Evolutionary conservation across 495 filamentous ascomycete species (phyloP).

Genomic region (Penicillium salamii): DNA sequence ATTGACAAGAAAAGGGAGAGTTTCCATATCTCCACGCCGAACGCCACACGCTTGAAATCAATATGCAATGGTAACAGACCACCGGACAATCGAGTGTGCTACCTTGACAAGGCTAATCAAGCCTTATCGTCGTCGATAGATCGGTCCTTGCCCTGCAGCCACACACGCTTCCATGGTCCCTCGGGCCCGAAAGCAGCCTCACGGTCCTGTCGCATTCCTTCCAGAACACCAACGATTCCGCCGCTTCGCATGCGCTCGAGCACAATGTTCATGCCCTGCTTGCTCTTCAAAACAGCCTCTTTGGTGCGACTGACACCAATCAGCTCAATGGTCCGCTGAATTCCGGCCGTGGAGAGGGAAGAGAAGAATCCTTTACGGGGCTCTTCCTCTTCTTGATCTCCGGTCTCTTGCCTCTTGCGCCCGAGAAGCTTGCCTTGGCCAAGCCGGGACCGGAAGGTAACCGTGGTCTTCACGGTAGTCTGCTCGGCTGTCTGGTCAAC

Average conservation of each 20-base stretch:
- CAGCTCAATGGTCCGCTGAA: constrained; percentile 86
- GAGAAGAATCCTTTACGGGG: constrained; percentile 63
- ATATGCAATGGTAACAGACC: constrained; percentile 10
- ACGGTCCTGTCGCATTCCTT: constrained; percentile 74
- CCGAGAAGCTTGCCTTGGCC: constrained; percentile 68
- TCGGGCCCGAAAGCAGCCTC: constrained; percentile 46
- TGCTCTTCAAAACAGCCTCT: constrained; percentile 80
- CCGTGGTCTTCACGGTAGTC: constrained; percentile 79
- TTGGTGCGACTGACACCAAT: constrained; percentile 81
- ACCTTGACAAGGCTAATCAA: background rate
- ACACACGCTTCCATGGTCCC: constrained; percentile 49
- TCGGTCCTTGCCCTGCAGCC: constrained; percentile 35
- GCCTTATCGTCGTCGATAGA: constrained; percentile 28
- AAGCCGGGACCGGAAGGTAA: constrained; percentile 80
- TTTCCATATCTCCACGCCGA: constrained; percentile 26
- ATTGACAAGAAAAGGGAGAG: constrained; percentile 20
- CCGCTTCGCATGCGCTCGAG: constrained; percentile 79
- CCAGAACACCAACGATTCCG: constrained; percentile 80
- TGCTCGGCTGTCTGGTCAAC: constrained; percentile 50
- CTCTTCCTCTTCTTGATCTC: constrained; percentile 49
- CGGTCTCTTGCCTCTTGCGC: constrained; percentile 34
- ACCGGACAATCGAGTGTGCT: too few species aligned
- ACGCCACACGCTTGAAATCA: constrained; percentile 32
- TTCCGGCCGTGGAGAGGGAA: constrained; percentile 72
- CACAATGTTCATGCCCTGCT: constrained; percentile 93